Evolutionary conservation across 2,329 filamentous ascomycete genomes (phyloP), one percentile per base, ranked within the genome.

Genomic region (Chaetomiaceae sp.): DNA sequence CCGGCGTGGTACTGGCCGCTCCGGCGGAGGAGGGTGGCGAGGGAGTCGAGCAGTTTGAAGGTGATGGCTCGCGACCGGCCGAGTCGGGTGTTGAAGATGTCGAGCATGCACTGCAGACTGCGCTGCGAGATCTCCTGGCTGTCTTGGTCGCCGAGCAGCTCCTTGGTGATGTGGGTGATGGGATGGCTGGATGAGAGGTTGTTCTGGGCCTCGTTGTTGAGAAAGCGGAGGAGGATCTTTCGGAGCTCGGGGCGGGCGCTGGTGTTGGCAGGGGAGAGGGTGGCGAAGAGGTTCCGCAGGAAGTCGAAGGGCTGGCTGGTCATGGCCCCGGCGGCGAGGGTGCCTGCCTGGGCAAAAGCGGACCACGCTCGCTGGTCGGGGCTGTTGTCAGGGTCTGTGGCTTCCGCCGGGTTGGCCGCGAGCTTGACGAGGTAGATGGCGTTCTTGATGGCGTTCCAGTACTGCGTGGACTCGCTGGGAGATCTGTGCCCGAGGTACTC

Each of bases 1-100:
- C 59, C 61, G 3, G 62, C 58, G 3, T 61, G 55, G 22, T 61
- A 59, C 38, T 63, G 61, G 27, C 59, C 62, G 34, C 61, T 63
- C 19, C 62, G 59, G 31, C 61, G 57, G 19, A 63, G 51, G 15
- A 64, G 54, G 7, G 62, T 64, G 40, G 62, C 59, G 3, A 64
- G 57, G 12, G 62, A 62, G 56, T 64, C 59, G n/a, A 63, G 60
- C 7, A 64, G 58, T 38, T 62, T 64, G 56, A 61, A 61, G 12
- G 62, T 62, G 43, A 61, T 59, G 11, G 60, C 59, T 5, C 57
- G 55, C 6, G 59, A 63, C 25, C 56, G 56, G 14, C 57, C 54
- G 22, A 63, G 55, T 3, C 59, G 56, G 29, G 37, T 58, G 54
- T 58, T 61, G 55, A 64, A 63, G 40, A 63, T 55, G 50, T 64